These are phyloP conservation scores for Bruguiera hainesii DNA, from an alignment of 441 rosid genomes.

Conservation along the genomic window DNA sequence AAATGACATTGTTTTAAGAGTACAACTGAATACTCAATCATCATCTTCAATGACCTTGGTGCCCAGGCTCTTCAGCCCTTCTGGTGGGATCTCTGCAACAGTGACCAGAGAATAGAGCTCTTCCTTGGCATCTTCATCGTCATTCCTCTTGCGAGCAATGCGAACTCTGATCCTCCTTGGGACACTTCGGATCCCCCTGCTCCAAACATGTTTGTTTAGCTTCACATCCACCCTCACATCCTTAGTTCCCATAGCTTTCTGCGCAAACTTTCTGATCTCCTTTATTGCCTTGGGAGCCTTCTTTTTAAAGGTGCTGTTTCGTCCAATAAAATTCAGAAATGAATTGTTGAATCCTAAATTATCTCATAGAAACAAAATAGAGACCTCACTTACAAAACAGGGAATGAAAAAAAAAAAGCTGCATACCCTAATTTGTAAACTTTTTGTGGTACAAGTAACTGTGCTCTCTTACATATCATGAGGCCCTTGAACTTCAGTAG, in stretches of 20 bases:
- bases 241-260: slow-evolving; percentile 85
- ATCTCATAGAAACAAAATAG: neutral
- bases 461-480: too few species aligned
- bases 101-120: slow-evolving; percentile 92
- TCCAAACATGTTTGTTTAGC: slow-evolving; percentile 93
- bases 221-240: slow-evolving; percentile 92
- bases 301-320: slow-evolving; percentile 89
- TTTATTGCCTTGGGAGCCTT: slow-evolving; percentile 95
- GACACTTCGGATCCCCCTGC: slow-evolving; percentile 83
- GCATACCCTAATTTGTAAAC: too few species aligned
- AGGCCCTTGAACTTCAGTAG: too few species aligned
- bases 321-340: neutral
- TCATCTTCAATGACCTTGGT: slow-evolving; percentile 84
- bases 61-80: slow-evolving; percentile 72
- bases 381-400: too few species aligned
- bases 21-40: slow-evolving; percentile 32
- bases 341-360: neutral
- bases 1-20: neutral
- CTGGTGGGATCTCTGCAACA: slow-evolving; percentile 70
- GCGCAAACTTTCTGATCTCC: slow-evolving; percentile 85
- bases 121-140: slow-evolving; percentile 94
- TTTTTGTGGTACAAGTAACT: too few species aligned
- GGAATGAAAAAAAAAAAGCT: too few species aligned
- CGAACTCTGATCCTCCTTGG: slow-evolving; percentile 90
- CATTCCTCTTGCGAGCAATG: slow-evolving; percentile 83